Percentiles rank a stretch among this genome's conserved stretches.
Conservation (phyloP, 2,329 filamentous ascomycete genomes). For the Xylariomycetidae sp. region DNA sequence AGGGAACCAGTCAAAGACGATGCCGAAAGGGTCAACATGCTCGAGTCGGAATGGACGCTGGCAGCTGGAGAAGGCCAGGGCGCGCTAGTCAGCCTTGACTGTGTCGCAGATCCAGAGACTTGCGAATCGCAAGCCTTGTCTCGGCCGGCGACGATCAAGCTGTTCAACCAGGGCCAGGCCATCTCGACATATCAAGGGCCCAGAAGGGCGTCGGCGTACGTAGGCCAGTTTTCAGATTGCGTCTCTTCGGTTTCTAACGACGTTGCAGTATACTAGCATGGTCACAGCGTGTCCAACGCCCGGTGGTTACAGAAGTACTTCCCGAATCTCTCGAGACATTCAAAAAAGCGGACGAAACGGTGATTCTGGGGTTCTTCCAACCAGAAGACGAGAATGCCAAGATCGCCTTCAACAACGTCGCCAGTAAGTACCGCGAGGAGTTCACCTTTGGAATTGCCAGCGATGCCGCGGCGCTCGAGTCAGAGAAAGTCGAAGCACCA, state of each 20-base stretch:
- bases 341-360: slow-evolving; percentile 25
- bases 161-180: slow-evolving; percentile 9
- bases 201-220: slow-evolving; percentile 18
- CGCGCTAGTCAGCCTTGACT: slow-evolving; percentile 17
- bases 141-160: slow-evolving; percentile 9
- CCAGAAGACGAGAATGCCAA: slow-evolving; percentile 13
- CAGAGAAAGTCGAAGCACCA: slow-evolving; percentile 12
- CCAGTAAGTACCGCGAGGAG: slow-evolving; percentile 24
- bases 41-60: slow-evolving; percentile 17
- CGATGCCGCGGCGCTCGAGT: slow-evolving; percentile 9
- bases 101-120: slow-evolving; percentile 4
- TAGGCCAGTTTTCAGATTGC: too few relatives aligned
- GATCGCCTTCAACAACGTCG: slow-evolving; percentile 19
- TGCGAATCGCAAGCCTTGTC: slow-evolving; percentile 11
- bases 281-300: slow-evolving; percentile 21
- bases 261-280: slow-evolving; percentile 15
- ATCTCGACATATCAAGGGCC: slow-evolving; percentile 16
- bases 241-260: slow-evolving; percentile 2
- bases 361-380: slow-evolving; percentile 27
- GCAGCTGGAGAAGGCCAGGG: slow-evolving; percentile 8
- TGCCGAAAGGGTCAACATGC: too few relatives aligned
- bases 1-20: too few relatives aligned
- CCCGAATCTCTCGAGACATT: slow-evolving; percentile 18
- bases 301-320: slow-evolving; percentile 18
- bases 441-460: slow-evolving; percentile 29